Conservation (phyloP, 2,329 filamentous ascomycete genomes). For the Phialemoniopsis sp. region DNA sequence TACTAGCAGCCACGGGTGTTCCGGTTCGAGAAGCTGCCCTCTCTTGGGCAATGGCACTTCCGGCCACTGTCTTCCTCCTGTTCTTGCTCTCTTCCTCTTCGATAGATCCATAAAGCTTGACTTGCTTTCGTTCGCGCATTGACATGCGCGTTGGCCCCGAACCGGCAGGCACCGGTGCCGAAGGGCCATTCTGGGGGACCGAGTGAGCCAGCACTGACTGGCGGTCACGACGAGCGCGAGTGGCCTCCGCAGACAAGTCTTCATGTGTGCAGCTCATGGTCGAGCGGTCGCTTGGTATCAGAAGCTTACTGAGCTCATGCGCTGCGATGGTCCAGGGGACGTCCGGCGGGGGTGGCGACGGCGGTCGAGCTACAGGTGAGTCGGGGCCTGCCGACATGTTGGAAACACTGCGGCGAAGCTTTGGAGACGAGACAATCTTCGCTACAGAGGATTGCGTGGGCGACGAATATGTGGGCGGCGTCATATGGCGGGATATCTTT, state of each 20-base stretch:
- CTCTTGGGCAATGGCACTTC: conserved; percentile 39
- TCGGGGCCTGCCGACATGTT: conserved; percentile 37
- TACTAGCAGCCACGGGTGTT: conserved; percentile 9
- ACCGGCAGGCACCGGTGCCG: conserved; percentile 17
- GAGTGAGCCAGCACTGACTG: conserved; percentile 41
- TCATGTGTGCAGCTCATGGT: conserved; percentile 73
- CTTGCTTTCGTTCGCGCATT: conserved; percentile 64
- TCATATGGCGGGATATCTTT: conserved; percentile 50
- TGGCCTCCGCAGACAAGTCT: conserved; percentile 70
- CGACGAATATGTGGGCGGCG: conserved; percentile 72
- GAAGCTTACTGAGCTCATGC: conserved; percentile 74
- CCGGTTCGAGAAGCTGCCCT: conserved; percentile 24
- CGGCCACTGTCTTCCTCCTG: conserved; percentile 60
- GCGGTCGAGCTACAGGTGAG: conserved; percentile 35
- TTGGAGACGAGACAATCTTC: conserved; percentile 67
- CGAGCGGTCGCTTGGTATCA: conserved; percentile 73
- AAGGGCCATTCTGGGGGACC: conserved; percentile 14
- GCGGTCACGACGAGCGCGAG: conserved; percentile 59
- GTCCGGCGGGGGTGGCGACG: conserved; percentile 70
- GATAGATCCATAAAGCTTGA: conserved; percentile 49
- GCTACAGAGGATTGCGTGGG: conserved; percentile 85
- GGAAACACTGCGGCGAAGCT: conserved; percentile 60
- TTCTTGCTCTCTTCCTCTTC: conserved; percentile 39
- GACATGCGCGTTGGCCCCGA: conserved; percentile 60
- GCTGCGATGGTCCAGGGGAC: conserved; percentile 84